Evolutionary conservation across 768 basidiomycete genomes (phyloP).

Genomic region (Tricholoma saponaceum): DNA sequence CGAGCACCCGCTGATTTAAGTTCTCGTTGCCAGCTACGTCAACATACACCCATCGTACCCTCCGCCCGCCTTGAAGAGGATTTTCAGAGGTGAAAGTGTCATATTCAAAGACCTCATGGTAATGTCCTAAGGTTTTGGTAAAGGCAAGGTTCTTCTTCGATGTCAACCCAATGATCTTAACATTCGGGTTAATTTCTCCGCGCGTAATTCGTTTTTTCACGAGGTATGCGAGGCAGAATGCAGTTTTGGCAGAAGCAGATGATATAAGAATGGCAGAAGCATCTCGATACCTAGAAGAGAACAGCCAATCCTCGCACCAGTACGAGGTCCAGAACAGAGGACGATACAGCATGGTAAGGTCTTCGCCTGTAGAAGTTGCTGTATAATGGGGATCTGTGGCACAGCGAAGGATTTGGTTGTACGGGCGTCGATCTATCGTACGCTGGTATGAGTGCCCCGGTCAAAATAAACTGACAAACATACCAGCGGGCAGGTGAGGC

Average conservation of each 20-base stretch:
- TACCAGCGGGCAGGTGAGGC: constrained; percentile 59
- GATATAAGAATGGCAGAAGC: constrained; percentile 52
- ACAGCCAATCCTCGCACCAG: constrained; percentile 73
- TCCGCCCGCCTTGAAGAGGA: constrained; percentile 23
- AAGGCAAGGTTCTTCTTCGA: constrained; percentile 53
- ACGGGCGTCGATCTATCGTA: constrained; percentile 53
- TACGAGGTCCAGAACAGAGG: constrained; percentile 75
- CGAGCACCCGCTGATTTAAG: constrained; percentile 42
- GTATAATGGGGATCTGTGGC: constrained; percentile 50
- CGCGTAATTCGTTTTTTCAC: constrained; percentile 40
- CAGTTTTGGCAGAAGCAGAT: constrained; percentile 70
- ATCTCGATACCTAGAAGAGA: constrained; percentile 44
- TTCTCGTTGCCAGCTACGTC: constrained; percentile 58
- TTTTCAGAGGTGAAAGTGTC: constrained; percentile 33
- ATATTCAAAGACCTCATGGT: constrained; percentile 56
- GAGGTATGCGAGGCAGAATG: constrained; percentile 64
- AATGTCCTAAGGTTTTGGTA: constrained; percentile 49
- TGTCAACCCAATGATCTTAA: constrained; percentile 55
- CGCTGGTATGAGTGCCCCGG: neutral
- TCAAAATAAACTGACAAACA: constrained; percentile 2
- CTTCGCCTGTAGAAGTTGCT: constrained; percentile 44
- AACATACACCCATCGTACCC: constrained; percentile 51
- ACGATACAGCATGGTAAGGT: constrained; percentile 67
- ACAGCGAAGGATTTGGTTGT: constrained; percentile 66
- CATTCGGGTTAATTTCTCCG: constrained; percentile 21